Base-by-base conservation (phyloP, 176 grass and related monocot genomes). In the Juncus effusus region DNA sequence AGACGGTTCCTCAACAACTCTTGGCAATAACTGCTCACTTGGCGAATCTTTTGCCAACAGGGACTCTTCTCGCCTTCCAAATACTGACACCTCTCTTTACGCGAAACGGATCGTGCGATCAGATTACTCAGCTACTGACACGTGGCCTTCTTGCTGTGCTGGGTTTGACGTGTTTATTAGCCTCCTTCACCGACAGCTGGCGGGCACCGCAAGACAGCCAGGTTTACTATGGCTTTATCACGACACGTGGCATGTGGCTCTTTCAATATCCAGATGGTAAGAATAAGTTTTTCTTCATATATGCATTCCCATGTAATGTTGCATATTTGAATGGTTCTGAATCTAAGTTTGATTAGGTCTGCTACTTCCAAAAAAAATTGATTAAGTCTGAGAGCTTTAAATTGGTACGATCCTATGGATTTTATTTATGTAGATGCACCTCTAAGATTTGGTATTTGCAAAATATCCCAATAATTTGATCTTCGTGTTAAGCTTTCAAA, bases 11-110 rank as follows among this genome's bases (percentile, higher is more conserved):
- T 6, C 84, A 85, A 64, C 87, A 87, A 35, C 79, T 96, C 10
- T 59, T 77, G 62, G 59, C 87, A 2, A 69, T 59, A 4, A 90
- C 87, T 2, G 87, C 91, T 7, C 60, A 75, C 68, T 61, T 96
- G 0, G 91, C 87, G 0, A 96, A 96, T 69, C 87, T 90, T 3
- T 84, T 96, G 2, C 91, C 87, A 0, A 90, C 91, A 7, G 91
- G 91, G 13, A 96, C 87, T 0, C 81, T 96, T 5, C 84, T 96
- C 7, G 91, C 87, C 11, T 96, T 96, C 80, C 88, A 88, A 61
- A 81, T 96, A 3, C 81, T 96, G 2, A 70, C 84, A 2, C 87
- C 91, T 0, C 74, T 81, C 61, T 90, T 96, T 81, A 96, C 91
- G 61, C 77, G 82, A 78, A 81, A 90, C 65, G 91, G 91, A 61